Base-by-base conservation (phyloP, 345 rosid genomes). In the Lepidium aucheri region DNA sequence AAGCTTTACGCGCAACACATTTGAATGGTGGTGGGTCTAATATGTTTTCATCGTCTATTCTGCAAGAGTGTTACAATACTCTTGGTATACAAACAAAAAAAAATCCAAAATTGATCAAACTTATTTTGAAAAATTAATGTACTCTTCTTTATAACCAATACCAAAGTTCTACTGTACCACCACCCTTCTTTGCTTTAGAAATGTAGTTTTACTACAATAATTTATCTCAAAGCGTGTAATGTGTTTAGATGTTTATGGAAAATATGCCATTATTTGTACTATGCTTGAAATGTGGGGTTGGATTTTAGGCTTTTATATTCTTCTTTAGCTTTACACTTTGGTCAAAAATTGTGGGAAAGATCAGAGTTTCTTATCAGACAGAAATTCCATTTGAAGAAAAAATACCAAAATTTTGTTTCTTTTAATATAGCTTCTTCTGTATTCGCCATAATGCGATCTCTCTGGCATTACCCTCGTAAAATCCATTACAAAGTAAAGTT, bases 11-110 rank as follows among this genome's bases (percentile, higher is more conserved):
- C 15, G 55, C 63, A 62, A 53, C 63, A 62, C 74, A 53, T 6
- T 43, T 45, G 60, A 41, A 60, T 40, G 30, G 43, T 58, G 74
- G 74, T 61, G 74, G 74, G 74, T 53, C 74, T 28, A 52, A 53
- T 10, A 49, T 53, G 44, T 61, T 51, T 51, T 15, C 16, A 16
- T 60, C 60, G 73, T 60, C 74, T 51, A 14, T 70, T 64, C 62
- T 61, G 68, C 74, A 69, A 69, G 47, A 43, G 74, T 69, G 46
- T 52, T 42, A 18, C 17, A 3, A 68, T 46, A 68, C 65, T 68
- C 32, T 53, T 22, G 26, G 17, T 28, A 28, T 28, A 28, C 32
- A 28, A 28, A 28, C 32, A 28, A 28, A 28, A 28, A 4, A 5
- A 28, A 28, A 28, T 28, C 32, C 32, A 28, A 28, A 28, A 28